These are phyloP conservation scores for Exophiala sp. DNA, from an alignment of 2,329 filamentous ascomycete species.

Conservation along the genomic window DNA sequence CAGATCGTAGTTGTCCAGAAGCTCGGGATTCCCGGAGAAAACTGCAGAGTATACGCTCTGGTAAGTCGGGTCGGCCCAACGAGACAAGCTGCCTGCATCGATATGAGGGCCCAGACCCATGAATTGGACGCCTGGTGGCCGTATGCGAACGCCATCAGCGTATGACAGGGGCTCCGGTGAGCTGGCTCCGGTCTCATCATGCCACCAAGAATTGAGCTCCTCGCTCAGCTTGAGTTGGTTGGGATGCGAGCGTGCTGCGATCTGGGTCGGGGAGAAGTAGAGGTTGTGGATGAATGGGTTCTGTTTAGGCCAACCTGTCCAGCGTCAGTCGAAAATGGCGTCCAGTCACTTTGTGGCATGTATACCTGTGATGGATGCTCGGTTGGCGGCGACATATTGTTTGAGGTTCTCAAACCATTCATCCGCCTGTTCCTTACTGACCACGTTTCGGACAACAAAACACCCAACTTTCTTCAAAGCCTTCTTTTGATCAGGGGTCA, in stretches of 20 bases:
- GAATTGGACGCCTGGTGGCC: slow-evolving; percentile 37
- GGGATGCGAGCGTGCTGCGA: slow-evolving; percentile 36
- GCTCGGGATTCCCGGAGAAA: slow-evolving; percentile 36
- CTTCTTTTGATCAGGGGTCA: slow-evolving; percentile 34
- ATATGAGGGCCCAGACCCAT: slow-evolving; percentile 42
- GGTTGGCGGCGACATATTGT: slow-evolving; percentile 33
- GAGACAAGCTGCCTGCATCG: slow-evolving; percentile 41
- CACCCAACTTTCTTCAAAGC: slow-evolving; percentile 20
- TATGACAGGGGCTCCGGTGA: slow-evolving; percentile 38
- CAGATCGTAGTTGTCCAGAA: slow-evolving; percentile 38
- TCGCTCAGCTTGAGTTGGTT: slow-evolving; percentile 36
- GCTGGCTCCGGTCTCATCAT: slow-evolving; percentile 31
- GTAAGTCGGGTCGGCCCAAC: slow-evolving; percentile 41
- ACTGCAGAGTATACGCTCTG: slow-evolving; percentile 36
- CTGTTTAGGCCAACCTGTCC: slow-evolving; percentile 34
- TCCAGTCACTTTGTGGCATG: no score
- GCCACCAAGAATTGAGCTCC: slow-evolving; percentile 39
- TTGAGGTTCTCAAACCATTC: slow-evolving; percentile 31
- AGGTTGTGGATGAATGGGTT: slow-evolving; percentile 39
- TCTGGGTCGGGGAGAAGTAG: slow-evolving; percentile 38
- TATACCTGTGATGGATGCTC: slow-evolving; percentile 12
- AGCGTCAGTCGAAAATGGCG: no score
- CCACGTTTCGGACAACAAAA: slow-evolving; percentile 23
- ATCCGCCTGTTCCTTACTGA: slow-evolving; percentile 15
- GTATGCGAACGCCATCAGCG: slow-evolving; percentile 38